phyloP scores from a whole-genome alignment of 352 stramenopile genomes.

The Plasmopara halstedii region DNA sequence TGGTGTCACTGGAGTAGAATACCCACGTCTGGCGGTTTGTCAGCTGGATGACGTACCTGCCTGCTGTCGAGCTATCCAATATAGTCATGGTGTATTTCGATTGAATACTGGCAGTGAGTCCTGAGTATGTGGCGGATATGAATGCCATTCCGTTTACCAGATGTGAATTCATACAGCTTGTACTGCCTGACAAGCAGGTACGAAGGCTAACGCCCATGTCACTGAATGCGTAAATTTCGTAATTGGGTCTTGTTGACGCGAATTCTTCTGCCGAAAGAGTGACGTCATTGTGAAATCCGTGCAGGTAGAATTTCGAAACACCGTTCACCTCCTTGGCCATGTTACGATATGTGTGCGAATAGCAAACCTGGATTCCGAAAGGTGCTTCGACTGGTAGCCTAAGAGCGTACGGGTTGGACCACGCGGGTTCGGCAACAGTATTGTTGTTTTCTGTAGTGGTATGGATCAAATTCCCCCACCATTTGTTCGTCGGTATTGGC shows the following conservation, averaged over 20 bases:
- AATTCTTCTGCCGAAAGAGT: constrained; percentile 66
- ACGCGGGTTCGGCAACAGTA: constrained; percentile 47
- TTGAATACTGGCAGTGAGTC: constrained; percentile 41
- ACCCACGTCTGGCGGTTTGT: constrained; percentile 72
- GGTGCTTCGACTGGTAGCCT: constrained; percentile 45
- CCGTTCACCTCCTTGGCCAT: constrained; percentile 39
- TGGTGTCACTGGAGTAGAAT: constrained; percentile 44
- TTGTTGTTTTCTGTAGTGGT: constrained; percentile 33
- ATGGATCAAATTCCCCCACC: constrained; percentile 79
- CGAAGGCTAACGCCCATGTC: constrained; percentile 53
- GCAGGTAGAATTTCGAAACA: constrained; percentile 58
- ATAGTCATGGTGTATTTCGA: constrained; percentile 46
- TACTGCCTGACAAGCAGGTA: constrained; percentile 28
- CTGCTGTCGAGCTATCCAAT: constrained; percentile 26
- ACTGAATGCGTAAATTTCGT: constrained; percentile 63
- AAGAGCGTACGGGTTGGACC: constrained; percentile 70
- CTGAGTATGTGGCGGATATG: constrained; percentile 52
- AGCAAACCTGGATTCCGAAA: constrained; percentile 53
- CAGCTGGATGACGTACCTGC: constrained; percentile 55
- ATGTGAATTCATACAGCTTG: constrained; percentile 45
- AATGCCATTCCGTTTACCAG: constrained; percentile 77
- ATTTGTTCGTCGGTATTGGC: constrained; percentile 77
- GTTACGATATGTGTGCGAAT: constrained; percentile 56
- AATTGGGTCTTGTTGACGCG: constrained; percentile 35
- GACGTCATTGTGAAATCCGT: constrained; percentile 64